Evolutionary conservation across 352 stramenopile genomes (phyloP), one percentile per base, ranked within the genome.

Genomic region (Pythium grandisporangium): DNA sequence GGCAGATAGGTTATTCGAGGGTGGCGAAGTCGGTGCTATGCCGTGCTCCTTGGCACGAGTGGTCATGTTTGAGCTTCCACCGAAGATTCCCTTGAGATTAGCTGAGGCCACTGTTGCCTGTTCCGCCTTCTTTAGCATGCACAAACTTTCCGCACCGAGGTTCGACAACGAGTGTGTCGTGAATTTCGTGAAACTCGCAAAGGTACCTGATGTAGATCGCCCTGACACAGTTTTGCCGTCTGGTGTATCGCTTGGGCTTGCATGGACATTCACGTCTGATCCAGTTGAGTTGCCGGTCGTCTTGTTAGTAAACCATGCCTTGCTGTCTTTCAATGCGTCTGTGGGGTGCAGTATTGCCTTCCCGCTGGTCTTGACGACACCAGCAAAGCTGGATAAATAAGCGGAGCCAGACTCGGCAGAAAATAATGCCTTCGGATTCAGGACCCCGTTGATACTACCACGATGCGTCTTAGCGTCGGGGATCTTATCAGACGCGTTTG

Each of bases 221-320:
- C n/a, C n/a, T n/a, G n/a, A n/a, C 25, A 84, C 41, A 22, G 79
- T 84, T 45, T 55, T 82, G 20, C 83, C 45, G 27, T 74, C 68
- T 12, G 62, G 55, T 22, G 83, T 61, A 11, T 40, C 51, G 13
- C 25, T 41, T 30, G 5, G 26, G 17, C n/a, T 37, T 25, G 8
- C n/a, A 10, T 11, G 7, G 7, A 20, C 7, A 32, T 8, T 32
- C n/a, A n/a, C n/a, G n/a, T n/a, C n/a, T n/a, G n/a, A n/a, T n/a
- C n/a, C n/a, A n/a, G n/a, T n/a, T n/a, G n/a, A n/a, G 27, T 14
- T 32, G 27, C 27, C 27, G 51, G 33, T 6, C 0, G 51, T 61
- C 44, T 86, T 90, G 48, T 85, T 84, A 32, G 84, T 68, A 42
- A 90, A 65, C 77, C 77, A 90, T 52, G 83, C 87, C 6, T 58